Evolutionary conservation across 2,329 filamentous ascomycete species (phyloP).

Genomic region (Aspergillus sp.): DNA sequence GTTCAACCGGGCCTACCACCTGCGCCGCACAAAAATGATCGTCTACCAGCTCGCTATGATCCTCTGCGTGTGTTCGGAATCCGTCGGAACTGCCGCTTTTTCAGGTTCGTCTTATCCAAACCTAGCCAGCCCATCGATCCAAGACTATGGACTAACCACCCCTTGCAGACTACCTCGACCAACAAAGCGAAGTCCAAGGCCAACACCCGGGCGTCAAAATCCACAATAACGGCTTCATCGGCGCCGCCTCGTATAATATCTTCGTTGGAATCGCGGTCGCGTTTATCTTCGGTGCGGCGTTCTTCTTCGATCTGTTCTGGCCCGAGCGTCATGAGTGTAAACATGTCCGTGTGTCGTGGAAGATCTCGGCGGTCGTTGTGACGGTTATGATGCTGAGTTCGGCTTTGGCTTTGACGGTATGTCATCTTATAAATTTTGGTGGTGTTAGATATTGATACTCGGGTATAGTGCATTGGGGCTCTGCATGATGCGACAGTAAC

Average conservation of each 20-base stretch:
- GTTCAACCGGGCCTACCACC: slow-evolving; percentile 57
- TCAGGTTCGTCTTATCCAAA: slow-evolving; percentile 42
- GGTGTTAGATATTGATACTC: too few species aligned
- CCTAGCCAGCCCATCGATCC: fast-evolving
- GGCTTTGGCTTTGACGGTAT: slow-evolving; percentile 52
- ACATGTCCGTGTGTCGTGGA: slow-evolving; percentile 56
- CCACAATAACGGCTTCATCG: slow-evolving; percentile 58
- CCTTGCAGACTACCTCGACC: slow-evolving; percentile 53
- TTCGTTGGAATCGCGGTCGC: slow-evolving; percentile 59
- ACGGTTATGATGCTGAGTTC: slow-evolving; percentile 45
- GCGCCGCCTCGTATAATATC: slow-evolving; percentile 58
- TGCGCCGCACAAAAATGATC: slow-evolving; percentile 59
- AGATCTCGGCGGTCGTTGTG: slow-evolving; percentile 51
- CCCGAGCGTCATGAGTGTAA: slow-evolving; percentile 53
- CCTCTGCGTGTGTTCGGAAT: slow-evolving; percentile 57
- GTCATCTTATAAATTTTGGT: background rate
- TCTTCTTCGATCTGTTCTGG: slow-evolving; percentile 65
- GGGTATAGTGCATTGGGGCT: slow-evolving; percentile 46
- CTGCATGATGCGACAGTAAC: slow-evolving; percentile 48
- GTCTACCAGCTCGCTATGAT: slow-evolving; percentile 62
- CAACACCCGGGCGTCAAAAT: slow-evolving; percentile 43
- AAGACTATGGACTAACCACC: background rate
- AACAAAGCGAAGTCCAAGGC: slow-evolving; percentile 49
- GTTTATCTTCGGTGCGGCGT: slow-evolving; percentile 58
- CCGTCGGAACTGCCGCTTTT: slow-evolving; percentile 56